These are phyloP conservation scores for Kwoniella sp. DNA, from an alignment of 768 basidiomycete species.

Conservation along the genomic window DNA sequence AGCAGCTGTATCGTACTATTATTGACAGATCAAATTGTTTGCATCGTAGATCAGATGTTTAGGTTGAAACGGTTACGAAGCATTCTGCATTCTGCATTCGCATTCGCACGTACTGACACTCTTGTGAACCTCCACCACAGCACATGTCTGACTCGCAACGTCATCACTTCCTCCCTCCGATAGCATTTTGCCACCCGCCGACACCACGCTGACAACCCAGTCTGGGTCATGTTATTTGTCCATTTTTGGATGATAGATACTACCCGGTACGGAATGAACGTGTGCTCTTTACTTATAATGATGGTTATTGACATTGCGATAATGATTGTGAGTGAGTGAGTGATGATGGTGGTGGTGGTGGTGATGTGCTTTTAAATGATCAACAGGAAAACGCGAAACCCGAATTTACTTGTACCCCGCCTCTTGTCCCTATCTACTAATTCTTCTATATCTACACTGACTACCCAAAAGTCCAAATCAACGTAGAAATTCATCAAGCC, in stretches of 20 bases:
- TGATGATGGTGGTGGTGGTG: not conserved
- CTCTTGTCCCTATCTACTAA: not conserved
- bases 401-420: not conserved
- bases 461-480: not conserved
- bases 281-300: not conserved
- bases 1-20: too few relatives aligned
- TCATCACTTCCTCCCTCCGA: not conserved
- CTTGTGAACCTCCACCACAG: not conserved
- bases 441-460: not conserved
- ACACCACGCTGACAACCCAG: too few relatives aligned
- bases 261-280: not conserved
- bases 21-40: too few relatives aligned
- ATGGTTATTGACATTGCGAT: constrained; percentile 2
- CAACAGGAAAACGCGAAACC: not conserved
- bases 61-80: constrained; percentile 9
- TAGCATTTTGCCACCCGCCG: constrained; percentile 1
- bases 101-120: not conserved
- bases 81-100: not conserved
- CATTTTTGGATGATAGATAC: not conserved
- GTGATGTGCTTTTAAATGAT: too few relatives aligned
- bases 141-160: constrained; percentile 2
- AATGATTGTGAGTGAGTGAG: not conserved
- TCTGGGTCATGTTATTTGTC: too few relatives aligned
- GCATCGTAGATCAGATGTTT: not conserved
- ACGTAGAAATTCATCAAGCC: too few relatives aligned